Percentiles rank a stretch among this genome's conserved stretches.
phyloP scores from a whole-genome alignment of 306 rosid species.

The Medicago arabica region DNA sequence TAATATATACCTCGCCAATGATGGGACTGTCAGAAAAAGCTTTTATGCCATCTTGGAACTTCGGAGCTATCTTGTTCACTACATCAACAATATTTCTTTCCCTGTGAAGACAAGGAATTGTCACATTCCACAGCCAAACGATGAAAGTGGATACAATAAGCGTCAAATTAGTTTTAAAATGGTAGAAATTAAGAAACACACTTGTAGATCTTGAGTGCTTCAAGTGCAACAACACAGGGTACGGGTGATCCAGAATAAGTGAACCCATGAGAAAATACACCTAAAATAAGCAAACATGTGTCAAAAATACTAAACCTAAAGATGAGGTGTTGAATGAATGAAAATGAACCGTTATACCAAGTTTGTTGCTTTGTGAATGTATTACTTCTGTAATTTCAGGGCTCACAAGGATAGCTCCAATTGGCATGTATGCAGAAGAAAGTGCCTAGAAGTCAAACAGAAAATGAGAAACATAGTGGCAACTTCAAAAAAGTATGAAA shows the following conservation, averaged over 20 bases:
- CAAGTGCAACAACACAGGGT: slow-evolving; percentile 90
- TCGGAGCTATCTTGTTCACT: slow-evolving; percentile 66
- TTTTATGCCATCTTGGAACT: slow-evolving; percentile 86
- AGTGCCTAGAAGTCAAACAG: slow-evolving; percentile 68
- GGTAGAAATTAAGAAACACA: slow-evolving; percentile 47
- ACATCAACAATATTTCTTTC: slow-evolving; percentile 74
- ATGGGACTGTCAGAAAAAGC: slow-evolving; percentile 82
- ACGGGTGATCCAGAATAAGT: slow-evolving; percentile 96
- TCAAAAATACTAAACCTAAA: slow-evolving; percentile 35
- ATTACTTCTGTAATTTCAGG: slow-evolving; percentile 86
- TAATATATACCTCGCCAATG: slow-evolving; percentile 78
- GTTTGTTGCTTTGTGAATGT: slow-evolving; percentile 82
- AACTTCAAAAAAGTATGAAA: slow-evolving; percentile 13
- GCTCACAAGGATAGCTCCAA: slow-evolving; percentile 92
- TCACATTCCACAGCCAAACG: slow-evolving; percentile 15
- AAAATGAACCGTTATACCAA: slow-evolving; percentile 58
- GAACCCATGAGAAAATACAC: slow-evolving; percentile 80
- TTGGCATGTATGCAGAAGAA: slow-evolving; percentile 89
- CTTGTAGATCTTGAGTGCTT: slow-evolving; percentile 91
- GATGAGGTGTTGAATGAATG: slow-evolving; percentile 17
- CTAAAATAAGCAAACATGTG: slow-evolving; percentile 45
- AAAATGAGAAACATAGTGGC: slow-evolving; percentile 27
- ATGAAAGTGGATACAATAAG: slow-evolving; percentile 10
- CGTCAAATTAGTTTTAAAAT: slow-evolving; percentile 15
- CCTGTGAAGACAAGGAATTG: slow-evolving; percentile 54